Conservation (phyloP, 352 stramenopile genomes). For the Phytophthora rubi region DNA sequence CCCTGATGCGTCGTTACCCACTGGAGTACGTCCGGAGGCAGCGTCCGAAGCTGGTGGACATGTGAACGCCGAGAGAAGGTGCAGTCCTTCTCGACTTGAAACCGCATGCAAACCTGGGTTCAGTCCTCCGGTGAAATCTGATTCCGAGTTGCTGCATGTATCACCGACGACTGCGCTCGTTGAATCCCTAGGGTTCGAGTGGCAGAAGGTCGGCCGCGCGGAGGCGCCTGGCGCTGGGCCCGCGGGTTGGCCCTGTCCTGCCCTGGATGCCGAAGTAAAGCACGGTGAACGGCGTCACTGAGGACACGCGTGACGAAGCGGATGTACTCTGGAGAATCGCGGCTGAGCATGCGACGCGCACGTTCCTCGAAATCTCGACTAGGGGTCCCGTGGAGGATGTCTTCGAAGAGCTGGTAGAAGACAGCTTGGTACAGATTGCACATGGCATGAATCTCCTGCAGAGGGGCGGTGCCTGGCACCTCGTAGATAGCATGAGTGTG, state of each 20-base stretch:
- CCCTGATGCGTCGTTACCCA: neutral
- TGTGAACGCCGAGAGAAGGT: slow-evolving; percentile 1
- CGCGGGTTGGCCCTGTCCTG: neutral
- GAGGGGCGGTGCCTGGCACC: neutral
- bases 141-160: neutral
- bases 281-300: neutral
- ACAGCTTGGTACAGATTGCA: neutral
- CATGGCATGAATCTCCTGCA: neutral
- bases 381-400: neutral
- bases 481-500: neutral
- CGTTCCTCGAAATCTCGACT: neutral
- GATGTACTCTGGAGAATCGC: slow-evolving; percentile 7
- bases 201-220: neutral
- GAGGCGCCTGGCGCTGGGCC: neutral
- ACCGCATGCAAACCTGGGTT: slow-evolving; percentile 10
- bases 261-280: neutral
- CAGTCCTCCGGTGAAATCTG: slow-evolving; percentile 2
- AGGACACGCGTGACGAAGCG: neutral
- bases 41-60: neutral
- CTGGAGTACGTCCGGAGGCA: neutral
- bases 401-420: neutral
- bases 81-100: slow-evolving; percentile 7
- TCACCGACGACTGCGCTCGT: neutral
- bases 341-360: neutral
- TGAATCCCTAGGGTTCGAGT: neutral